A percentile compares a stretch with the other conserved stretches of the same genome.
Conservation (phyloP, 2,329 filamentous ascomycete species). For the Fusarium xyrophilum region DNA sequence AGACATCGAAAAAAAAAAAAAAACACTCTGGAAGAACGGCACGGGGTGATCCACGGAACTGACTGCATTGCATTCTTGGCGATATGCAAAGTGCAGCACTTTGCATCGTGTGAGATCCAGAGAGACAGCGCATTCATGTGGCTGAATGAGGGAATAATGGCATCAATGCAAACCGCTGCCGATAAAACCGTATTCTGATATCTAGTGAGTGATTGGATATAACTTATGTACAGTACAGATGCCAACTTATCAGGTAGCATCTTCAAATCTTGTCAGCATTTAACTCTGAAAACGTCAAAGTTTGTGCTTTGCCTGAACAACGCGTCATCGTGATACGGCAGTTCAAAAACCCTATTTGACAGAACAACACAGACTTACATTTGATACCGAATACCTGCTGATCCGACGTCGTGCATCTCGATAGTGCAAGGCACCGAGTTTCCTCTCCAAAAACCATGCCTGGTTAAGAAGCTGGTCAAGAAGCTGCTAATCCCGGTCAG, state of each 20-base stretch:
- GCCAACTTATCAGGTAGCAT: too few relatives aligned
- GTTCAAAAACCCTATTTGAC: neutral
- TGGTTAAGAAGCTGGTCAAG: neutral
- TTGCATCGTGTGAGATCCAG: neutral
- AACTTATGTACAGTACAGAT: too few relatives aligned
- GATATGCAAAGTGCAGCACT: neutral
- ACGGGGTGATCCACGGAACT: constrained; percentile 17
- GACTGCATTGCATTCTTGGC: constrained; percentile 11
- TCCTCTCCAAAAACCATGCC: neutral
- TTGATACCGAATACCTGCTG: constrained; percentile 3
- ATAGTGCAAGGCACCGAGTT: constrained; percentile 26
- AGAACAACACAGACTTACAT: neutral
- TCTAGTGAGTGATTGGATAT: neutral
- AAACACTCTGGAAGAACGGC: constrained; percentile 19
- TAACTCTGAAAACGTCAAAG: neutral
- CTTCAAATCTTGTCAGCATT: neutral
- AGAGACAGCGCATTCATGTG: neutral
- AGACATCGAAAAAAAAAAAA: neutral
- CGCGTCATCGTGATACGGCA: constrained; percentile 17
- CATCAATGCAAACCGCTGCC: neutral
- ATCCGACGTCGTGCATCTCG: constrained; percentile 25
- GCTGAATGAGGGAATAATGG: neutral
- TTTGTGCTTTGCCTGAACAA: neutral
- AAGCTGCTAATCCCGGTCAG: constrained; percentile 10
- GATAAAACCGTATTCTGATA: neutral